phyloP scores from a whole-genome alignment of 257 asterid genomes.

The Perilla frutescens region DNA sequence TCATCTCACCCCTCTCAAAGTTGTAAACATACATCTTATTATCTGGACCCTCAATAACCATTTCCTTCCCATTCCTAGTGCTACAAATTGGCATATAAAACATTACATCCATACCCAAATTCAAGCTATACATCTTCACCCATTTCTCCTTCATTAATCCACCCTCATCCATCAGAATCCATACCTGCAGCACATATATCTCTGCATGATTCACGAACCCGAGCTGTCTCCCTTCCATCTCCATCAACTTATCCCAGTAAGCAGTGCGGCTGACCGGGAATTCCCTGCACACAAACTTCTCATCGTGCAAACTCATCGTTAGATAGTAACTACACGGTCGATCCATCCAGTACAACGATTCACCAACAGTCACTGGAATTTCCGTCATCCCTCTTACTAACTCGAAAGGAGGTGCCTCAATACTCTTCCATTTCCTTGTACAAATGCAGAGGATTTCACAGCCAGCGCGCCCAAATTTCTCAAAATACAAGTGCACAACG shows the following conservation, averaged over 20 bases:
- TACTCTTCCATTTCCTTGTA: conserved; percentile 41
- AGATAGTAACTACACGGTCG: conserved; percentile 23
- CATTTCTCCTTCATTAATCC: conserved; percentile 32
- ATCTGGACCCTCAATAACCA: conserved; percentile 31
- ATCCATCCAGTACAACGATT: conserved; percentile 41
- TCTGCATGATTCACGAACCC: conserved; percentile 40
- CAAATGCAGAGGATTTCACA: conserved; percentile 41
- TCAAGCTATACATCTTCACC: conserved; percentile 43
- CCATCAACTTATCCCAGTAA: conserved; percentile 32
- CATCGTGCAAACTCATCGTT: conserved; percentile 31
- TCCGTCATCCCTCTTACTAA: not conserved
- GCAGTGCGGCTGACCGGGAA: conserved; percentile 32
- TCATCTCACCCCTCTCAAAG: conserved; percentile 33
- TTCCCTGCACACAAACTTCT: conserved; percentile 34
- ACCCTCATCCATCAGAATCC: conserved; percentile 33
- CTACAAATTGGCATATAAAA: conserved; percentile 38
- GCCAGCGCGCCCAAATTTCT: conserved; percentile 1
- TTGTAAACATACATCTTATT: conserved; percentile 31
- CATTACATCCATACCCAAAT: conserved; percentile 9
- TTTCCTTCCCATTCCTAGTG: conserved; percentile 33
- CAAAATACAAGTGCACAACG: conserved; percentile 40
- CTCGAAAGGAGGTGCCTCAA: conserved; percentile 39
- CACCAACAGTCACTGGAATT: conserved; percentile 34
- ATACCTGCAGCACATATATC: conserved; percentile 37
- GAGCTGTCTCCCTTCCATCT: conserved; percentile 37